These are phyloP conservation scores for Diaporthe aspalathi DNA, from an alignment of 2,329 filamentous ascomycete genomes.

Conservation along the genomic window DNA sequence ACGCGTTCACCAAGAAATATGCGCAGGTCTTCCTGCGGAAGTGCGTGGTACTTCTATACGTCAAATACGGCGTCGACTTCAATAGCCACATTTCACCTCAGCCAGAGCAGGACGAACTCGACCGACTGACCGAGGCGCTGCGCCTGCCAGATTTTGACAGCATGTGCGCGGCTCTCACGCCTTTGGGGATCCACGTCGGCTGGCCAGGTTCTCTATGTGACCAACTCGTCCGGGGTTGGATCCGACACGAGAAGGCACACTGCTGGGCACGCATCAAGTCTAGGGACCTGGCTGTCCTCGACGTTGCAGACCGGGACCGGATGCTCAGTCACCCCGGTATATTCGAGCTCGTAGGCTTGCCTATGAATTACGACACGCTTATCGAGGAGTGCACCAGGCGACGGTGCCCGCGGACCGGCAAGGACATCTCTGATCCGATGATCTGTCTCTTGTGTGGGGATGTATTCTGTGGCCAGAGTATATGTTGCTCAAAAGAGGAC, in stretches of 20 bases:
- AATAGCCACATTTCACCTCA: conserved; percentile 73
- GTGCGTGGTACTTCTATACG: conserved; percentile 82
- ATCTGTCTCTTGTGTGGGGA: conserved; percentile 95
- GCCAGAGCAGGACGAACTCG: conserved; percentile 79
- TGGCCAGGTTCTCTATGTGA: conserved; percentile 60
- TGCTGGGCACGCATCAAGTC: conserved; percentile 26
- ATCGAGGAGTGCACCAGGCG: conserved; percentile 91
- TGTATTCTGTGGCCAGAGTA: conserved; percentile 95
- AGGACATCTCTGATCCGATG: conserved; percentile 89
- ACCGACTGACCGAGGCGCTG: conserved; percentile 81
- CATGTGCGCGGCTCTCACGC: conserved; percentile 73
- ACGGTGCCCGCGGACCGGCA: conserved; percentile 88
- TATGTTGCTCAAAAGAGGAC: conserved; percentile 83
- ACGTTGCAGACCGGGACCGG: conserved; percentile 30
- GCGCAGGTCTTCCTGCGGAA: conserved; percentile 93
- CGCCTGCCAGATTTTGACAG: conserved; percentile 82
- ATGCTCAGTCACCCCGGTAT: conserved; percentile 84
- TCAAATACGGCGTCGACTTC: conserved; percentile 90
- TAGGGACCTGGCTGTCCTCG: conserved; percentile 7
- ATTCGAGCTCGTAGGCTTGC: conserved; percentile 92
- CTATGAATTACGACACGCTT: conserved; percentile 89
- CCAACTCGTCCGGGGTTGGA: conserved; percentile 74
- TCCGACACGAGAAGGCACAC: conserved; percentile 66
- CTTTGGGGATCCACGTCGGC: conserved; percentile 55
- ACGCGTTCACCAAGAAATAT: conserved; percentile 79